Base-by-base conservation (phyloP, 2,329 filamentous ascomycete species). In the Ceratocystis alfenasii region DNA sequence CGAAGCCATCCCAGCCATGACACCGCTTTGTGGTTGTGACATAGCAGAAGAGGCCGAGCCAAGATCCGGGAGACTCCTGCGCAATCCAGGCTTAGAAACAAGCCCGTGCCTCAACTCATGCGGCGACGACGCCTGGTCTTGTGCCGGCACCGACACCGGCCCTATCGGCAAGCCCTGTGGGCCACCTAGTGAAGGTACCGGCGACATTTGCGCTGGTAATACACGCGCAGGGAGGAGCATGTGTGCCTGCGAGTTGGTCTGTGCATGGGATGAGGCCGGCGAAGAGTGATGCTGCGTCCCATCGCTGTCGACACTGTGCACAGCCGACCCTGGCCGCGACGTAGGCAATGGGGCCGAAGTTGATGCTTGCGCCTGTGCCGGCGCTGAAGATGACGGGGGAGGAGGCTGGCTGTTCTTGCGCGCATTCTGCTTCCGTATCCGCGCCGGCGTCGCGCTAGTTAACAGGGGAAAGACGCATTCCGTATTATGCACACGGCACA, bases 401-500 rank as follows among this genome's bases (percentile, higher is more conserved):
- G 22, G 60, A 22, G 44, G 41, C 41, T 62, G 60, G 10, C 63
- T 62, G n/a, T 65, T 63, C 48, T 64, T 46, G 63, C 48, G 20
- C 59, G 30, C 44, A 28, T 63, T 45, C 65, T 67, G 48, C 65
- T 68, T 63, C 25, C 66, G 68, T 28, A 66, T 60, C 10, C 68
- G 70, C 64, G 67, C 70, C 46, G 69, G 70, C 53, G 66, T 68
- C 36, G 62, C 67, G 64, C 64, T 70, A 65, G 69, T 69, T 65
- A 46, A 71, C 67, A 66, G 75, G 8, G 81, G 80, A 65, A 82
- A 84, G 62, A 78, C 76, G 67, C 83, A 85, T 28, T 82, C 79
- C 4, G 81, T 83, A 7, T 79, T 78, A 69, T 85, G 81, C 22
- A 82, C 79, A 48, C 79, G 79, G 72, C 83, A 86, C 71, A 85